Conservation (phyloP, 169 alveolate species). For the Eimeria acervulina region DNA sequence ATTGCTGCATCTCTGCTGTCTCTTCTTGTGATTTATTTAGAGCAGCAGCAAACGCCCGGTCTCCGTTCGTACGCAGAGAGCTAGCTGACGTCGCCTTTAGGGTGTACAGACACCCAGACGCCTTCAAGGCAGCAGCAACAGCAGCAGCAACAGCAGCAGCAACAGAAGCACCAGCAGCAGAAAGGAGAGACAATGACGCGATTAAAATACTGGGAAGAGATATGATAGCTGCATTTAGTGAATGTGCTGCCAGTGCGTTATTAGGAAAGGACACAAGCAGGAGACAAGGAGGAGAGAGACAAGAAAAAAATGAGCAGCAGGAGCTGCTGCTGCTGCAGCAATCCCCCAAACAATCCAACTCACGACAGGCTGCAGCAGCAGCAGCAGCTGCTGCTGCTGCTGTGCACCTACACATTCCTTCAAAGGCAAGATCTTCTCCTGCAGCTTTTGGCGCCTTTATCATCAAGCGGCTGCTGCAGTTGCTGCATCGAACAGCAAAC, state of each 20-base stretch:
- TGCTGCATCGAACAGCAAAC: not conserved
- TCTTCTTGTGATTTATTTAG: not conserved
- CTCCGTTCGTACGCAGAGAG: not conserved
- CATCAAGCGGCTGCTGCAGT: not conserved
- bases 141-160: constrained; percentile 7
- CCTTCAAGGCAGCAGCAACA: not conserved
- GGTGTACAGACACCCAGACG: constrained; percentile 11
- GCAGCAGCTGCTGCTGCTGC: too few species aligned
- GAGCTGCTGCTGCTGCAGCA: too few species aligned
- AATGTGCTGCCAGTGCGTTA: too few species aligned
- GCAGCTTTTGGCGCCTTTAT: too few species aligned
- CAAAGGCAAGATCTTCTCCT: too few species aligned
- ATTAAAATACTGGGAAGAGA: too few species aligned
- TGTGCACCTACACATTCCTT: too few species aligned
- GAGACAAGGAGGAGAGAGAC: not conserved
- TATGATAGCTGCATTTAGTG: not conserved
- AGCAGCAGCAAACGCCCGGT: not conserved
- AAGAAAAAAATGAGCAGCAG: not conserved
- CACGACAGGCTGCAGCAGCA: too few species aligned
- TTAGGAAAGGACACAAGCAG: not conserved
- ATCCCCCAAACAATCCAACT: too few species aligned
- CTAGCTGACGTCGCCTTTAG: not conserved
- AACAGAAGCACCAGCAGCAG: not conserved
- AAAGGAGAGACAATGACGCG: too few species aligned
- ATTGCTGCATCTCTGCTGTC: not conserved